A percentile compares a stretch with the other conserved stretches of the same genome.
Conservation (phyloP, 2,329 filamentous ascomycete genomes). For the Talaromyces sp. region DNA sequence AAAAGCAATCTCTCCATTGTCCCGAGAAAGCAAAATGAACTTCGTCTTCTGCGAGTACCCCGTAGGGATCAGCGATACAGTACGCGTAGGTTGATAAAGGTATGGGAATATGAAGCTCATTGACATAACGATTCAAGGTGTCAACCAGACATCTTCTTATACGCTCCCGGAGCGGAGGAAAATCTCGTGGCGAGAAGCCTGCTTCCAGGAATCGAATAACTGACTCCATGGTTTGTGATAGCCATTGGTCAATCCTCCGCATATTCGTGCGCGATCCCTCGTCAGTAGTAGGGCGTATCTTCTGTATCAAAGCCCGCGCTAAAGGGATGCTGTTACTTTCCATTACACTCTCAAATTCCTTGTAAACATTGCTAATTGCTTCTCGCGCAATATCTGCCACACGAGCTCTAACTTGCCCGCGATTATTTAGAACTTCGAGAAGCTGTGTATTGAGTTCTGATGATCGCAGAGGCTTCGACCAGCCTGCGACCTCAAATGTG, state of each 20-base stretch:
- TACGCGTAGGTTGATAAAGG: constrained; percentile 53
- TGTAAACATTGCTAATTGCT: constrained; percentile 35
- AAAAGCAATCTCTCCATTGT: constrained; percentile 37
- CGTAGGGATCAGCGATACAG: constrained; percentile 56
- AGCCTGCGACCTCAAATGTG: constrained; percentile 57
- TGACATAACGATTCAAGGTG: constrained; percentile 43
- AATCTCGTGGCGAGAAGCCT: constrained; percentile 47
- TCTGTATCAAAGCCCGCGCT: constrained; percentile 38
- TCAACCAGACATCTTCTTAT: constrained; percentile 39
- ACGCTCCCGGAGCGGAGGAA: constrained; percentile 41
- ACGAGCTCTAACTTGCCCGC: constrained; percentile 44
- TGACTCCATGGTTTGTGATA: constrained; percentile 32
- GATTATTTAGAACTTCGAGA: constrained; percentile 54
- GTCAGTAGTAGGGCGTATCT: constrained; percentile 28
- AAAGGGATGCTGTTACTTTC: constrained; percentile 29
- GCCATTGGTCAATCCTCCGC: constrained; percentile 37
- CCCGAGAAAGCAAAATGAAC: constrained; percentile 55
- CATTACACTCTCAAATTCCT: constrained; percentile 38
- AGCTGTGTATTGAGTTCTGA: constrained; percentile 54
- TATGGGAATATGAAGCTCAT: constrained; percentile 49
- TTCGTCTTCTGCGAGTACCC: constrained; percentile 52
- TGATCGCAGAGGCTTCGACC: constrained; percentile 42
- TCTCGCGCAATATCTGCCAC: constrained; percentile 44
- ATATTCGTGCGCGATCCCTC: constrained; percentile 25
- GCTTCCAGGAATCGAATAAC: constrained; percentile 40